Conservation (phyloP, 192 early-diverging fungal genomes). For the Glomus cerebriforme region DNA sequence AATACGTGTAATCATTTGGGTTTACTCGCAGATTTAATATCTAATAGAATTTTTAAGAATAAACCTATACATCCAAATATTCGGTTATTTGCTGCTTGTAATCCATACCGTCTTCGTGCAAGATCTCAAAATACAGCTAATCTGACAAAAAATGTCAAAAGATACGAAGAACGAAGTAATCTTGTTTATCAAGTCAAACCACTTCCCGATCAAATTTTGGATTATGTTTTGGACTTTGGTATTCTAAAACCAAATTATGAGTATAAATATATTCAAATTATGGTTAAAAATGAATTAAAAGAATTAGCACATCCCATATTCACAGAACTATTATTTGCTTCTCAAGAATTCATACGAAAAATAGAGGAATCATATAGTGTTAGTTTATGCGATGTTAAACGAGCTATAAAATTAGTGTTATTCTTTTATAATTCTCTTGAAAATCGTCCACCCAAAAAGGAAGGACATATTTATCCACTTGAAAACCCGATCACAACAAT, state of each 20-base stretch:
- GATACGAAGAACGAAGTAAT: too few species aligned
- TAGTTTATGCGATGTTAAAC: conserved; percentile 23
- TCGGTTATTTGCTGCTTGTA: background rate
- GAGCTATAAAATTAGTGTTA: background rate
- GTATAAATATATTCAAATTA: background rate
- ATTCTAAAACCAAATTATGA: too few species aligned
- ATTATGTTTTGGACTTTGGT: background rate
- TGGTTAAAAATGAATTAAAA: too few species aligned
- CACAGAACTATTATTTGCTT: conserved; percentile 3
- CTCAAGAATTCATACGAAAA: conserved; percentile 26
- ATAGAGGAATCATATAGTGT: conserved; percentile 14
- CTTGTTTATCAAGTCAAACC: background rate
- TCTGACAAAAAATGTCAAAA: background rate
- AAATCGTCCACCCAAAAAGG: too few species aligned
- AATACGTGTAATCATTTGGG: too few species aligned
- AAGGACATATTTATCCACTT: too few species aligned
- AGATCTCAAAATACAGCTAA: too few species aligned
- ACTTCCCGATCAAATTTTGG: conserved; percentile 1
- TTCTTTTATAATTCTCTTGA: too few species aligned
- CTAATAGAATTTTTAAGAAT: too few species aligned
- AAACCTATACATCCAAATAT: conserved; percentile 4
- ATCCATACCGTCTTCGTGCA: too few species aligned
- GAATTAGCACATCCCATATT: background rate
- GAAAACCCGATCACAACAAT: background rate
- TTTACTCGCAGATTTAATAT: too few species aligned